Conservation (phyloP, 495 filamentous ascomycete genomes). For the Collariella sp. region DNA sequence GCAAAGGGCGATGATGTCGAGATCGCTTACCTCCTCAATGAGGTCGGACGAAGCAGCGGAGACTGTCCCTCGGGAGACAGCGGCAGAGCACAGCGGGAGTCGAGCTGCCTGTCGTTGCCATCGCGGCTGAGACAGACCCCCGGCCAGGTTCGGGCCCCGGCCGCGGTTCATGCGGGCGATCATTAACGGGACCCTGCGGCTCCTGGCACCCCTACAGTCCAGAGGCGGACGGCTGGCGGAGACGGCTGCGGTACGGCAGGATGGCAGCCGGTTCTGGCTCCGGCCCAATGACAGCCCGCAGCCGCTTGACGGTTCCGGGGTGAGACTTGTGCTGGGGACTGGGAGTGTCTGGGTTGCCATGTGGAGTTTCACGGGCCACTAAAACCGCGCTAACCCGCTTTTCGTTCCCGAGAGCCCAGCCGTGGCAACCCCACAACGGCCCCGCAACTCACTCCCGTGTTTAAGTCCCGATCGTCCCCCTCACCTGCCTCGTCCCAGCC, state of each 20-base stretch:
- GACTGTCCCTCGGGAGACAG: too few species aligned
- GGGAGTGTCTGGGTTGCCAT: too few species aligned
- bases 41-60: too few species aligned
- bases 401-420: conserved; percentile 15
- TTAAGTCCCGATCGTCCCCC: conserved; percentile 28
- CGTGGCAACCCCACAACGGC: conserved; percentile 26
- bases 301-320: too few species aligned
- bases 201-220: not conserved
- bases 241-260: conserved; percentile 1
- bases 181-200: not conserved
- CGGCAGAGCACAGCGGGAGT: too few species aligned
- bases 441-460: conserved; percentile 36
- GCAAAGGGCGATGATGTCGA: too few species aligned
- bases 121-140: not conserved
- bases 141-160: not conserved
- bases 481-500: conserved; percentile 10
- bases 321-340: too few species aligned
- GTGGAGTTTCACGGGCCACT: too few species aligned
- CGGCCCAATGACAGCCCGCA: not conserved
- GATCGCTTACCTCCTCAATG: too few species aligned
- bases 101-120: not conserved
- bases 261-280: not conserved
- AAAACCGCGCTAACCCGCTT: not conserved
- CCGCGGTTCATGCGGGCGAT: not conserved
- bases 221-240: not conserved